Conservation (phyloP, 2,329 filamentous ascomycete species). For the Fusarium acutatum region DNA sequence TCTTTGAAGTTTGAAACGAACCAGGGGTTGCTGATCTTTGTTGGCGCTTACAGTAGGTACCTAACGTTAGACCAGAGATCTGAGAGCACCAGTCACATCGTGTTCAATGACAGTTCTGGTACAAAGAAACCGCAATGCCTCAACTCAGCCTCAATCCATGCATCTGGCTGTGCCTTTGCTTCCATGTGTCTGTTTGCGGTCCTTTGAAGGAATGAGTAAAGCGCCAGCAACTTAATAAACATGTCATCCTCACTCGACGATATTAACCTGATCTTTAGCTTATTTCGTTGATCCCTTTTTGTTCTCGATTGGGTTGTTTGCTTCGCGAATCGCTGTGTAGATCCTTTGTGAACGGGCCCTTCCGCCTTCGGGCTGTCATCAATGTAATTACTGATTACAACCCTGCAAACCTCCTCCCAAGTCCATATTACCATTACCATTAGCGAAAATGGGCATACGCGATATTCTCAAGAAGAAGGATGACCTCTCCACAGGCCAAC, state of each 20-base stretch:
- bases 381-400: not conserved
- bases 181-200: constrained; percentile 24
- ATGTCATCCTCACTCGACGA: not conserved
- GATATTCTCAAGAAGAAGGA: constrained; percentile 65
- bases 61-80: not conserved
- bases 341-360: constrained; percentile 18
- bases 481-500: constrained; percentile 48
- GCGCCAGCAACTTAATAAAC: not conserved
- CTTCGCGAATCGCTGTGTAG: constrained; percentile 21
- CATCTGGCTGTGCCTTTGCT: not conserved
- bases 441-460: constrained; percentile 57
- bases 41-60: constrained; percentile 4
- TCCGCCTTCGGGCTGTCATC: constrained; percentile 4
- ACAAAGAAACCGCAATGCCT: constrained; percentile 30
- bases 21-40: constrained; percentile 14
- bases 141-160: constrained; percentile 37
- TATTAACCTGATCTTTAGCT: not conserved
- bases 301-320: not conserved
- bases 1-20: constrained; percentile 1
- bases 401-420: not conserved
- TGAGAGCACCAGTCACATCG: not conserved
- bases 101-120: not conserved
- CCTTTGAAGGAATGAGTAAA: constrained; percentile 11
- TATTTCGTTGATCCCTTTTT: not conserved
- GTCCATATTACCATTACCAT: not conserved